phyloP scores from a whole-genome alignment of 345 rosid genomes.

The Populus euphratica region DNA sequence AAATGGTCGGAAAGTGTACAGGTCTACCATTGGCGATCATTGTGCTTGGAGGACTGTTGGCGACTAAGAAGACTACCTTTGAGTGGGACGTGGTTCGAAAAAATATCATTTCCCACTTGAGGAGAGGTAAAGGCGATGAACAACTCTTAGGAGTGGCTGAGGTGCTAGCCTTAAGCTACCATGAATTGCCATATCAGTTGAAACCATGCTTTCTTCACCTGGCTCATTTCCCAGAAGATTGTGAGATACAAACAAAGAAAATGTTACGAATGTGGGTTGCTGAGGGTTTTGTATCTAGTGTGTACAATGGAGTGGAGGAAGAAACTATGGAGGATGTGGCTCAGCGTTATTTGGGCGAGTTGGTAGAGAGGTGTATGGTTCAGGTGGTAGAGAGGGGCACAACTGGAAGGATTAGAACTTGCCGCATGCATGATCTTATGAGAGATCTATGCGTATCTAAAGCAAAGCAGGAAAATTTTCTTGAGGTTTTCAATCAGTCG shows the following conservation, averaged over 20 bases:
- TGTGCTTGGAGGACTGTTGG: slow-evolving; percentile 39
- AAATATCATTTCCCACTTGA: slow-evolving; percentile 11
- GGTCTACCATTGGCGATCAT: slow-evolving; percentile 37
- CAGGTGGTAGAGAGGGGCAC: slow-evolving; percentile 17
- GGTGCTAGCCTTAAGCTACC: slow-evolving; percentile 28
- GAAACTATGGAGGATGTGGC: slow-evolving; percentile 24
- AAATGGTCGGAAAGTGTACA: slow-evolving; percentile 32
- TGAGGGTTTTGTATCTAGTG: slow-evolving; percentile 35
- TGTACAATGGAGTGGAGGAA: slow-evolving; percentile 4
- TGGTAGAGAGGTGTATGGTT: slow-evolving; percentile 36
- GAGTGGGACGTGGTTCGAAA: not conserved
- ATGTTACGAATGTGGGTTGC: slow-evolving; percentile 44
- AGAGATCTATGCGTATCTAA: slow-evolving; percentile 31
- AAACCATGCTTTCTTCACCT: slow-evolving; percentile 37
- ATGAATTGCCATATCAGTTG: slow-evolving; percentile 26
- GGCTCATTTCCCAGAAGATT: slow-evolving; percentile 30
- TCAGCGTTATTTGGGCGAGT: slow-evolving; percentile 20
- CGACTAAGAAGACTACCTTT: slow-evolving; percentile 13
- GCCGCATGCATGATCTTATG: slow-evolving; percentile 40
- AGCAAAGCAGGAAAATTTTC: slow-evolving; percentile 28
- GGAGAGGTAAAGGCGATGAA: not conserved
- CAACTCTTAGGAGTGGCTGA: slow-evolving; percentile 3
- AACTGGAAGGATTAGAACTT: slow-evolving; percentile 32
- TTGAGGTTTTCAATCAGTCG: slow-evolving; percentile 1
- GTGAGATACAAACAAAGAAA: slow-evolving; percentile 29